Evolutionary conservation across 305 asterid genomes (phyloP).

Genomic region (Fraxinus velutina): DNA sequence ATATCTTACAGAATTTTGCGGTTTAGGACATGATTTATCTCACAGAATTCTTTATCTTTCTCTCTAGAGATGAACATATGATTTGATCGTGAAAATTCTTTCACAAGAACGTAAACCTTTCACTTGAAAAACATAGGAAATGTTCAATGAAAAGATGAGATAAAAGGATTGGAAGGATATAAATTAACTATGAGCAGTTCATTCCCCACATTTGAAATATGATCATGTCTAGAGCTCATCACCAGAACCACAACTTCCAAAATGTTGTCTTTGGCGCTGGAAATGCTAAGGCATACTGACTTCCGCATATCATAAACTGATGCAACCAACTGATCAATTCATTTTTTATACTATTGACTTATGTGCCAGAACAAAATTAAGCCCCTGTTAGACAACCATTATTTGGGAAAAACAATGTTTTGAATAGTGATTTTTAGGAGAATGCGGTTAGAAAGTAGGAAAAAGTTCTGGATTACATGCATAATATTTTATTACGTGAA

Average conservation of each 20-base stretch:
- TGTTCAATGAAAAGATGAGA: background rate
- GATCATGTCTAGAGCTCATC: background rate
- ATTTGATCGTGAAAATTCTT: constrained; percentile 9
- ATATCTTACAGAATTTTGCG: background rate
- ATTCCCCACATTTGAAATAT: background rate
- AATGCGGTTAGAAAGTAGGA: background rate
- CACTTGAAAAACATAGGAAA: background rate
- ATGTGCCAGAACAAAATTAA: background rate
- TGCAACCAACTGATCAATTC: background rate
- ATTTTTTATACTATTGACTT: background rate
- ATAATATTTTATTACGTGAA: background rate
- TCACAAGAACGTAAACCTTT: background rate
- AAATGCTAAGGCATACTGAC: background rate
- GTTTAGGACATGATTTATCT: background rate
- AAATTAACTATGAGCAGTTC: background rate
- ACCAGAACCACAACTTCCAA: background rate
- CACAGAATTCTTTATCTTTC: background rate
- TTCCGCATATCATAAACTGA: background rate
- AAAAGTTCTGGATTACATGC: background rate
- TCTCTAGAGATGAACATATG: background rate
- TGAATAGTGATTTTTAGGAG: background rate
- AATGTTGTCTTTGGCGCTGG: background rate
- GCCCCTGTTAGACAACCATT: background rate
- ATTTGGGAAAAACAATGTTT: background rate
- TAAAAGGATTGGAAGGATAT: background rate